These are phyloP conservation scores for Venturia carpophila DNA, from an alignment of 2,329 filamentous ascomycete genomes.

Conservation along the genomic window DNA sequence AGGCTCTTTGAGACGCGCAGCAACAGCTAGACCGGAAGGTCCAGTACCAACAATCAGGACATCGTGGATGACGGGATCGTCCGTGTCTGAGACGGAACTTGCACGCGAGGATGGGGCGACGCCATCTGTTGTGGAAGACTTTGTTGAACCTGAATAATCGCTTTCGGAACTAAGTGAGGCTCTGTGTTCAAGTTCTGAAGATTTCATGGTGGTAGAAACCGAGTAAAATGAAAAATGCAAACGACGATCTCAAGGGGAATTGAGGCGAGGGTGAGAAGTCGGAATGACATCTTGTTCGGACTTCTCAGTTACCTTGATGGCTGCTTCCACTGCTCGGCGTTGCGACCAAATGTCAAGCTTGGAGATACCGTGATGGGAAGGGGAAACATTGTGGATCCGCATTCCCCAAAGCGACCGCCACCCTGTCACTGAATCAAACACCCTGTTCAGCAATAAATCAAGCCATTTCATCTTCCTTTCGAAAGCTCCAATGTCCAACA, in stretches of 20 bases:
- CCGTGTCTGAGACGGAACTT: slow-evolving; percentile 1
- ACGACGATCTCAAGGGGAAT: not conserved
- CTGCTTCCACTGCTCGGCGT: not conserved
- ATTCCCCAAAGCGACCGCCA: not conserved
- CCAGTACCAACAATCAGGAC: slow-evolving; percentile 54
- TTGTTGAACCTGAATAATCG: not conserved
- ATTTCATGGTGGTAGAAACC: not conserved
- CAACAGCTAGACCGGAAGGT: slow-evolving; percentile 55
- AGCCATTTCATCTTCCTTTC: no score
- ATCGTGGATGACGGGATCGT: slow-evolving; percentile 42
- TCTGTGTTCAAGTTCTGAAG: not conserved
- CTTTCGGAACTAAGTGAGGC: not conserved
- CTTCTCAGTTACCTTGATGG: not conserved
- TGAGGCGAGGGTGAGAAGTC: not conserved
- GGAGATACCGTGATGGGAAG: not conserved
- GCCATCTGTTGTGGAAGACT: not conserved
- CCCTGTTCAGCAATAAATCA: no score
- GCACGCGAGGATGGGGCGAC: not conserved
- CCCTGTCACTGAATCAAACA: not conserved
- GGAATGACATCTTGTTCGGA: not conserved
- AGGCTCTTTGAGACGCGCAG: slow-evolving; percentile 49
- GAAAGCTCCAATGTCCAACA: not conserved
- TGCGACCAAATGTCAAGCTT: not conserved
- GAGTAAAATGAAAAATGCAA: not conserved
- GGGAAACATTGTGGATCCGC: not conserved